Evolutionary conservation across 2,329 filamentous ascomycete species (phyloP).

Genomic region (Fusarium sp.): DNA sequence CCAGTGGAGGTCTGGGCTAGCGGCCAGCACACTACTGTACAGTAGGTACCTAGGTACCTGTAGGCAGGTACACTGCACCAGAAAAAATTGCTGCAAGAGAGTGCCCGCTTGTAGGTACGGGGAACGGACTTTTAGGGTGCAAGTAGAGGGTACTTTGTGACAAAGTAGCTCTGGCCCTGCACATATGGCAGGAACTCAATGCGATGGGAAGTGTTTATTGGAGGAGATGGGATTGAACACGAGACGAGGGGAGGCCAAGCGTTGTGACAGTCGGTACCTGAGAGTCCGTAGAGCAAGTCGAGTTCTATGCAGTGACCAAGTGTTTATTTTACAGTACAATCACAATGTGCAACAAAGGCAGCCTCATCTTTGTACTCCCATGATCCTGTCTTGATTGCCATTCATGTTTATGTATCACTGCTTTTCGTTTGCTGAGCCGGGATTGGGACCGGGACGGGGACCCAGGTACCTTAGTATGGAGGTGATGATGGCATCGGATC

Average conservation of each 20-base stretch:
- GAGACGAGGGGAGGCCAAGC: neutral
- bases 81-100: constrained; percentile 22
- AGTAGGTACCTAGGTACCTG: too few relatives aligned
- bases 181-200: constrained; percentile 9
- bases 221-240: neutral
- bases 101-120: constrained; percentile 12
- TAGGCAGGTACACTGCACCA: neutral
- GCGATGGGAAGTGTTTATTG: constrained; percentile 3
- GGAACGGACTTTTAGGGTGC: constrained; percentile 2
- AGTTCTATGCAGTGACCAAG: neutral
- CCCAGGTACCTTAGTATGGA: too few relatives aligned
- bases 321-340: neutral
- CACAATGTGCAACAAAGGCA: neutral
- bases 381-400: neutral
- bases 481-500: neutral
- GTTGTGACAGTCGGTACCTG: constrained; percentile 10
- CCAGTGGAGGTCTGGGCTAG: neutral
- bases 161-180: constrained; percentile 24
- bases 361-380: constrained; percentile 4
- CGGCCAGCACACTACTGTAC: neutral
- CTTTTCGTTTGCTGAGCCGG: neutral
- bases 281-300: neutral
- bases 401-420: neutral
- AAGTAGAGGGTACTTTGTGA: constrained; percentile 26
- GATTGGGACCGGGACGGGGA: neutral